phyloP scores from a whole-genome alignment of 768 basidiomycete species.

The Tricholoma matsutake region DNA sequence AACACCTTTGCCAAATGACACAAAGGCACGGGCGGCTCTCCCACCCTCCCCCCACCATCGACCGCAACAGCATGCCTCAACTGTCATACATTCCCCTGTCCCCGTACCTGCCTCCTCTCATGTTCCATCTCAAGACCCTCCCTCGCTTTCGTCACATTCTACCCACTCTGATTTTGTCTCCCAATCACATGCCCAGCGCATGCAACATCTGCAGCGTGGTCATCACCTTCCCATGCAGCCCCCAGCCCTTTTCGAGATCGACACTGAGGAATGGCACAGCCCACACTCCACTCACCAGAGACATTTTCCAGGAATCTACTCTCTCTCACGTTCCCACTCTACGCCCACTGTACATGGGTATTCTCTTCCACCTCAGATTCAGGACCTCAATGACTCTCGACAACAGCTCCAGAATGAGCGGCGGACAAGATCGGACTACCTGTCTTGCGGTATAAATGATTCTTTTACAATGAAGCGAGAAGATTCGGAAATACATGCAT shows the following conservation, averaged over 20 bases:
- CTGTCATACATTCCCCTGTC: constrained; percentile 23
- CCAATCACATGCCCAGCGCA: not conserved
- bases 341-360: constrained; percentile 1
- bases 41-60: constrained; percentile 10
- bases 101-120: constrained; percentile 19
- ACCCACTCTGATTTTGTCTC: not conserved
- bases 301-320: constrained; percentile 9
- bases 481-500: constrained; percentile 7
- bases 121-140: constrained; percentile 15
- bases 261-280: constrained; percentile 25
- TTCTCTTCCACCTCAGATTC: not conserved
- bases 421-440: constrained; percentile 6
- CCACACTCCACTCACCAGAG: constrained; percentile 12
- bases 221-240: constrained; percentile 4
- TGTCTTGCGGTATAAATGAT: not conserved
- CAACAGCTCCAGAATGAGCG: not conserved
- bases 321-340: constrained; percentile 10
- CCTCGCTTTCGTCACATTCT: constrained; percentile 10
- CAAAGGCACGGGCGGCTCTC: constrained; percentile 14
- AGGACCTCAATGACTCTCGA: not conserved
- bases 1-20: constrained; percentile 11
- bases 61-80: constrained; percentile 16
- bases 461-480: constrained; percentile 10
- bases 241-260: constrained; percentile 20
- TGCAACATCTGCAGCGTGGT: constrained; percentile 9